phyloP scores from a whole-genome alignment of 192 early-diverging fungal species.

The Diversispora eburnea region DNA sequence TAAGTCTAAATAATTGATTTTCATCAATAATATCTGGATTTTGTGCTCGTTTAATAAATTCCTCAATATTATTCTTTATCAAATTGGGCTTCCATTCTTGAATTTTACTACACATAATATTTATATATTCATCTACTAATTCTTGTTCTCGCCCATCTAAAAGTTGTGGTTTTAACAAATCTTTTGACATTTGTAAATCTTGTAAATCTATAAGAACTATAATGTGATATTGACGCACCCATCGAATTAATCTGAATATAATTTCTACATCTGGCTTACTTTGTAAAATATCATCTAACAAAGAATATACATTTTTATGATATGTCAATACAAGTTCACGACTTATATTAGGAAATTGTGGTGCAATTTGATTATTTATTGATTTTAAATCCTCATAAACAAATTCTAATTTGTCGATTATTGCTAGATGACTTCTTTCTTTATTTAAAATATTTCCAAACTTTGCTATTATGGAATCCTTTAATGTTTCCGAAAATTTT shows the following conservation, averaged over 20 bases:
- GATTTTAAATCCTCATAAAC: constrained; percentile 87
- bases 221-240: constrained; percentile 89
- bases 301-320: constrained; percentile 84
- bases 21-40: constrained; percentile 70
- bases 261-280: constrained; percentile 75
- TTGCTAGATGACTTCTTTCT: constrained; percentile 49
- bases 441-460: constrained; percentile 63
- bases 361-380: constrained; percentile 82
- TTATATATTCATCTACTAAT: constrained; percentile 84
- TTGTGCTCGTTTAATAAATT: constrained; percentile 68
- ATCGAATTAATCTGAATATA: constrained; percentile 80
- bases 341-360: constrained; percentile 89
- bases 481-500: constrained; percentile 71
- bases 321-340: constrained; percentile 92
- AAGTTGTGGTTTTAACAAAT: constrained; percentile 85
- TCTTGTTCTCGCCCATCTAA: constrained; percentile 91
- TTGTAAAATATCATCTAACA: constrained; percentile 67
- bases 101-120: constrained; percentile 80
- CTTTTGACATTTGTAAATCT: constrained; percentile 79
- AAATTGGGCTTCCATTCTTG: constrained; percentile 91
- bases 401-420: constrained; percentile 69
- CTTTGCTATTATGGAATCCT: constrained; percentile 59
- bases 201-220: constrained; percentile 82
- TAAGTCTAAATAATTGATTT: constrained; percentile 74
- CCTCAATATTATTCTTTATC: constrained; percentile 73